Conservation (phyloP, 768 basidiomycete species). For the Sporobolomyces pararoseus region DNA sequence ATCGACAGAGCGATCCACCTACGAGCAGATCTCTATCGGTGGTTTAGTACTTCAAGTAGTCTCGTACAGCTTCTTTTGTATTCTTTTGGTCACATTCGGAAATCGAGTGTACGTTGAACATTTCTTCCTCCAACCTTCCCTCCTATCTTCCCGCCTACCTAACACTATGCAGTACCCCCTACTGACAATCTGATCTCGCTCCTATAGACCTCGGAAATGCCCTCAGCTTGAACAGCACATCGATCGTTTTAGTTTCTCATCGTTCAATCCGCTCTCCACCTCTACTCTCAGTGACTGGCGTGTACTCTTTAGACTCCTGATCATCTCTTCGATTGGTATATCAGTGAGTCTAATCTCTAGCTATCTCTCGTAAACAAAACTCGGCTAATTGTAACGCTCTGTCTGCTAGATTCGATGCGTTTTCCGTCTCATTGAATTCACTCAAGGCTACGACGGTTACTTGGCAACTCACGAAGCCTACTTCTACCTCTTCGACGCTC, state of each 20-base stretch:
- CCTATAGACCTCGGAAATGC: background rate
- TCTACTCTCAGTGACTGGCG: constrained; percentile 30
- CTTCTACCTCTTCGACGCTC: constrained; percentile 40
- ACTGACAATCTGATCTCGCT: background rate
- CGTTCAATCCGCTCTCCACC: background rate
- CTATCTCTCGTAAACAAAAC: no score
- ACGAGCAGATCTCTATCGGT: constrained; percentile 36
- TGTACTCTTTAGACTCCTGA: constrained; percentile 11
- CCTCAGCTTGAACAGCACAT: background rate
- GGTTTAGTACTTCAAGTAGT: constrained; percentile 36
- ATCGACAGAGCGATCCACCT: no score
- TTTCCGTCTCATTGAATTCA: constrained; percentile 36
- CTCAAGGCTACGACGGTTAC: constrained; percentile 26
- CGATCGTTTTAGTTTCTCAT: background rate
- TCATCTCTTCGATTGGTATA: constrained; percentile 26
- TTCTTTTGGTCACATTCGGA: constrained; percentile 27
- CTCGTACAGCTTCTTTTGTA: constrained; percentile 33
- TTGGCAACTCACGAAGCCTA: constrained; percentile 26
- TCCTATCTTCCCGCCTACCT: no score
- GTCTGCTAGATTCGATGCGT: constrained; percentile 18
- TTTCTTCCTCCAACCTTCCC: background rate
- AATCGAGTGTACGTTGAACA: constrained; percentile 24
- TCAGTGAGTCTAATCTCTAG: constrained; percentile 1
- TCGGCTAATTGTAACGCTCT: no score
- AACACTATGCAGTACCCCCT: no score